Evolutionary conservation across 2,329 filamentous ascomycete genomes (phyloP).

Genomic region (Fusarium sp.): DNA sequence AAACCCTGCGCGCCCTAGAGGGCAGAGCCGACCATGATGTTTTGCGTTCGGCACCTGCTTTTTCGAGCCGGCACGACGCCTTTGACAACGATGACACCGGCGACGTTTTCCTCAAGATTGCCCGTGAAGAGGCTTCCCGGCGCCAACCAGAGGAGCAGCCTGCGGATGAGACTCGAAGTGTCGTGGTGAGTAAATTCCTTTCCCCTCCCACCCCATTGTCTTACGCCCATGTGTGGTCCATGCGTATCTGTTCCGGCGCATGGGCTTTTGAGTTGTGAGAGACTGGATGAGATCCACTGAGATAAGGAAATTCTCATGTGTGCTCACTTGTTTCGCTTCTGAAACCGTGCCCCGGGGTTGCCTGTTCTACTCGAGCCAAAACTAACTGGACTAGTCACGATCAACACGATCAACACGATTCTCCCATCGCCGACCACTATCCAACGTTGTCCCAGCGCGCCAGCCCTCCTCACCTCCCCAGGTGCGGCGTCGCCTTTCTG

Average conservation of each 20-base stretch:
- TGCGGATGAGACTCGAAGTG: constrained; percentile 51
- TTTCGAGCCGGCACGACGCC: constrained; percentile 52
- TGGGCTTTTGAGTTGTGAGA: not conserved
- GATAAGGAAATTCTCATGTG: not conserved
- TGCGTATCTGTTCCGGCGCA: constrained; percentile 12
- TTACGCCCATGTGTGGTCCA: constrained; percentile 19
- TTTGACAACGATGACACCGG: constrained; percentile 64
- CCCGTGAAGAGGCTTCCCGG: constrained; percentile 63
- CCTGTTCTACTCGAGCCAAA: constrained; percentile 16
- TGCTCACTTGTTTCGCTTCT: constrained; percentile 2
- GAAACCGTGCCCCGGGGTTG: constrained; percentile 2
- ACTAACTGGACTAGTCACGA: constrained; percentile 58
- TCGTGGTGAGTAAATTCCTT: constrained; percentile 58
- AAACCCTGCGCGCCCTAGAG: constrained; percentile 64
- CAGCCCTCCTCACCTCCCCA: constrained; percentile 64
- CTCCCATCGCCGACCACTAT: constrained; percentile 65
- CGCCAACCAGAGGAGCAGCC: constrained; percentile 52
- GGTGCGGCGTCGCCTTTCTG: constrained; percentile 66
- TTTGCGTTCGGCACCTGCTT: constrained; percentile 55
- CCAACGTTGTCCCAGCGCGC: constrained; percentile 62
- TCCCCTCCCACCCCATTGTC: constrained; percentile 18
- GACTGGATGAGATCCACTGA: constrained; percentile 1
- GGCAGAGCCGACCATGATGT: constrained; percentile 49
- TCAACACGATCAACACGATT: constrained; percentile 60
- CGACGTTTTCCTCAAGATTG: constrained; percentile 71